Conservation (phyloP, 257 asterid genomes). For the Solanum sitiens region DNA sequence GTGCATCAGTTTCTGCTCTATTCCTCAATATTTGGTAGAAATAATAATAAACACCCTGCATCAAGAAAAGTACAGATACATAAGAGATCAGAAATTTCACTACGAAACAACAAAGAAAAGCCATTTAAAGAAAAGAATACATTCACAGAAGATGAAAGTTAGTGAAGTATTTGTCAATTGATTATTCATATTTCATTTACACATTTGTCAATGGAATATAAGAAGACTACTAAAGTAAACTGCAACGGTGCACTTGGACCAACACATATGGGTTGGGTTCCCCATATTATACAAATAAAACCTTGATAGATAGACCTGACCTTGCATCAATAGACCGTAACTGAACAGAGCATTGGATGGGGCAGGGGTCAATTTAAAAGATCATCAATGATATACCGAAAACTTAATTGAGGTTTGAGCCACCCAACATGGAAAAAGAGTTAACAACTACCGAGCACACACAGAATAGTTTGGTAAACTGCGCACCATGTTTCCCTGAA, state of each 20-base stretch:
- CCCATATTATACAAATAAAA: background rate
- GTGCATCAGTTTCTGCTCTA: slow-evolving; percentile 68
- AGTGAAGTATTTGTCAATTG: background rate
- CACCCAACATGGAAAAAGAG: background rate
- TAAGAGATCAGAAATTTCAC: background rate
- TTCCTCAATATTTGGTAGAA: slow-evolving; percentile 21
- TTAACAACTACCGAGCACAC: background rate
- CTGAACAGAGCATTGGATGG: background rate
- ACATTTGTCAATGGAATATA: background rate
- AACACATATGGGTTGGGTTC: background rate
- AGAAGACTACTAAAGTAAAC: background rate
- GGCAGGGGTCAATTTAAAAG: background rate
- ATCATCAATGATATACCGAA: background rate
- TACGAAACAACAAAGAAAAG: background rate
- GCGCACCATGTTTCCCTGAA: background rate
- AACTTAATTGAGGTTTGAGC: background rate
- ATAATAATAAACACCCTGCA: slow-evolving; percentile 99
- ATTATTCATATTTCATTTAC: background rate
- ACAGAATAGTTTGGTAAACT: background rate
- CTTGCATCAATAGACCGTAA: background rate
- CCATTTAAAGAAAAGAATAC: background rate
- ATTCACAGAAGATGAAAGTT: background rate
- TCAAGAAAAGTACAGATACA: slow-evolving; percentile 26
- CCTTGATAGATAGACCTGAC: background rate
- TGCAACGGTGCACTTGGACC: background rate